Base-by-base conservation (phyloP, 2,329 filamentous ascomycete genomes). In the Colletotrichum phormii region DNA sequence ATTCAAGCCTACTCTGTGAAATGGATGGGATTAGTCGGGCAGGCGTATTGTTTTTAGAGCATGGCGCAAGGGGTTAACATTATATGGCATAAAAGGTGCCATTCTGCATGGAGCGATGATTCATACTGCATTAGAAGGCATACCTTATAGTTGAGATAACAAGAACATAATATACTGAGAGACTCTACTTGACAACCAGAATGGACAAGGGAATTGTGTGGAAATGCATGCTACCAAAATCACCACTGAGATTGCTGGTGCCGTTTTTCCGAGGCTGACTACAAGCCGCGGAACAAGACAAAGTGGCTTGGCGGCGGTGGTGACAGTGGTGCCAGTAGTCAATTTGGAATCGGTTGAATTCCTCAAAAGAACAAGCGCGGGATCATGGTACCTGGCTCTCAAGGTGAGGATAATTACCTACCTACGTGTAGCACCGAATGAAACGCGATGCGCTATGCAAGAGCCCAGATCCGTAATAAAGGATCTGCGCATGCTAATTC, bases 1-100 rank as follows among this genome's bases (percentile, higher is more conserved):
- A 67, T 78, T 76, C 15, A 65, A 74, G 22, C 31, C 57, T 46
- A 55, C 55, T 26, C 31, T 22, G 0, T 9, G n/a, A 7, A 13
- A 13, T 12, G 7, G 6, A 1, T 29, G 7, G 7, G 22, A 18
- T 55, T 29, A 55, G 26, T 22, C 11, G 7, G 37, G 6, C 7
- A 18, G 15, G 5, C 11, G 2, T 11, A 33, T 29, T 29, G 5
- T 8, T 24, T 15, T 22, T 11, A 31, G n/a, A 29, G 60, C 60
- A 15, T 5, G 18, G 42, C 37, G 37, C 15, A 31, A 31, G 8
- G 26, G 42, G 15, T 33, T 22, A 26, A 18, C 4, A 51, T 62
- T n/a, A 15, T n/a, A 18, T 29, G 35, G 35, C 5, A n/a, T 46
- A 15, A 26, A 35, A 22, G 24, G 24, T 37, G 15, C 7, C 58